Base-by-base conservation (phyloP, 148 eudicot species). In the Selenicereus undatus region DNA sequence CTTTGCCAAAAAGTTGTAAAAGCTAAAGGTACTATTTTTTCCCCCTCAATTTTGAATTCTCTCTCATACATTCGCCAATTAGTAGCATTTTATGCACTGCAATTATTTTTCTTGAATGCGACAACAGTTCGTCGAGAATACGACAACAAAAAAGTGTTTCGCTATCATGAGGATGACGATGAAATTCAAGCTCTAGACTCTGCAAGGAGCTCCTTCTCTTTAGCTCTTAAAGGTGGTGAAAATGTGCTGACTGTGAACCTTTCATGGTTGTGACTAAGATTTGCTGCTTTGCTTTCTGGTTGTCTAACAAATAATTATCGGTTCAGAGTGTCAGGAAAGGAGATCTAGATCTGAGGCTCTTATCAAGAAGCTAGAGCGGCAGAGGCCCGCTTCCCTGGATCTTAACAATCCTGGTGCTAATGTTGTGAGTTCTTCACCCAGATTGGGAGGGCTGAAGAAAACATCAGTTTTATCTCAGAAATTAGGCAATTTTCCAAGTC, bases 301-400 rank as follows among this genome's bases (percentile, higher is more conserved):
- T 77, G 71, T 71, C 58, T 75, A 26, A 60, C 27, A 36, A 76
- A 9, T 42, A 60, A 80, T 24, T 43, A 79, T 76, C 39, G 78
- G 79, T 36, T 78, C 77, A 94, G 99, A 96, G 54, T 92, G 97
- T 81, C 92, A 94, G 83, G 93, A 90, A 39, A 78, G 92, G 76
- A 91, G 90, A 86, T 83, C 88, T 54, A 92, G 90, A 91, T 91
- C 92, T 78, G 93, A 89, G 74, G 85, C 83, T 20, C 74, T 91
- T 20, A 50, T 78, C 26, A 91, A 80, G 81, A 92, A 88, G 20
- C 79, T 83, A 22, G 90, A 92, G 26, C 81, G 94, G 29, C 81
- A 84, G 76, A 86, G 97, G 77, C 97, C 95, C 3, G 91, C 93
- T 77, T 92, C 97, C 2, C 73, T 93, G 32, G 98, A 96, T 90